phyloP scores from a whole-genome alignment of 2,329 filamentous ascomycete species.

The Fonsecaea nubica region DNA sequence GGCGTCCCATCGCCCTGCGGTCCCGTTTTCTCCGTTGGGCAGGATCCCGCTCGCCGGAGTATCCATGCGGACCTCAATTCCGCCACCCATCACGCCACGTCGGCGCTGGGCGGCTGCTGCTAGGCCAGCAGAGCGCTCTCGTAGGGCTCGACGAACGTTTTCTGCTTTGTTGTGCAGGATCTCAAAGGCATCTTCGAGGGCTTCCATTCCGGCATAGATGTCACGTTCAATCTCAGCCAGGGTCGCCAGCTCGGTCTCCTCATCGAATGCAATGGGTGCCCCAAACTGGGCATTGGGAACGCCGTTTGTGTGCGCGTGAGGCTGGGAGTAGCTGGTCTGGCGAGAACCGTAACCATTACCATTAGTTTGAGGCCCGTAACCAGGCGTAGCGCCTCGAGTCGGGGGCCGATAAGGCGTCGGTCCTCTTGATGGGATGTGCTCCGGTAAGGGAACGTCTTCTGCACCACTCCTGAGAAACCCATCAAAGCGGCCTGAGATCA shows the following conservation, averaged over 20 bases:
- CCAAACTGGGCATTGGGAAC: slow-evolving; percentile 58
- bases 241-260: slow-evolving; percentile 89
- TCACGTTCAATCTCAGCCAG: slow-evolving; percentile 91
- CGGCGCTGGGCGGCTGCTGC: slow-evolving; percentile 56
- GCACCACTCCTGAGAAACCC: slow-evolving; percentile 94
- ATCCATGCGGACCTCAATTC: slow-evolving; percentile 50
- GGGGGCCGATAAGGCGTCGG: slow-evolving; percentile 35
- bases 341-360: slow-evolving; percentile 53
- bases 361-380: slow-evolving; percentile 48
- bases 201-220: slow-evolving; percentile 93
- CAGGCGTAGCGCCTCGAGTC: slow-evolving; percentile 43
- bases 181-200: slow-evolving; percentile 91
- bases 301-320: slow-evolving; percentile 55
- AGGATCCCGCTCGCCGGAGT: slow-evolving; percentile 47
- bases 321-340: slow-evolving; percentile 50
- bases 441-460: slow-evolving; percentile 58
- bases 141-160: slow-evolving; percentile 75
- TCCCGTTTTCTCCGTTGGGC: slow-evolving; percentile 17
- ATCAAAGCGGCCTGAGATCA: slow-evolving; percentile 91
- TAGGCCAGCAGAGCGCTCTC: slow-evolving; percentile 81
- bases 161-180: slow-evolving; percentile 86
- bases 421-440: slow-evolving; percentile 38
- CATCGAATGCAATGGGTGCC: slow-evolving; percentile 86
- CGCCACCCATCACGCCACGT: slow-evolving; percentile 43
- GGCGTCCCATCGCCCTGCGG: slow-evolving; percentile 45